Evolutionary conservation across 306 rosid species (phyloP).

Genomic region (Quercus gilva): DNA sequence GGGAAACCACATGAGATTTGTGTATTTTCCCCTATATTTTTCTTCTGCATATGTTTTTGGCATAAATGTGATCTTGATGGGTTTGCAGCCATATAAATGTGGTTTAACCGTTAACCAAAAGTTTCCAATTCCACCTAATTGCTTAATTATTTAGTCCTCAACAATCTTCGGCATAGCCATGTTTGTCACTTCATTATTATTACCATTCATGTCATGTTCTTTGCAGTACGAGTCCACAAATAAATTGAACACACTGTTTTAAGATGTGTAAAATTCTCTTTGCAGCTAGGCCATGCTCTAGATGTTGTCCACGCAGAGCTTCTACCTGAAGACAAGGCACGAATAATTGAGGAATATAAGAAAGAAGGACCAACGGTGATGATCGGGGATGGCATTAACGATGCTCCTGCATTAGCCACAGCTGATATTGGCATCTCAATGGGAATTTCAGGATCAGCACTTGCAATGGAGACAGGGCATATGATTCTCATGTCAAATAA

Average conservation of each 20-base stretch:
- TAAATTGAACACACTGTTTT: conserved; percentile 10
- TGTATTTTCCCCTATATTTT: too few relatives aligned
- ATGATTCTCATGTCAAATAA: conserved; percentile 86
- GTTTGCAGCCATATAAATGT: not conserved
- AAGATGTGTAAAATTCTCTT: not conserved
- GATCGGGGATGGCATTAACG: conserved; percentile 93
- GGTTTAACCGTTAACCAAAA: not conserved
- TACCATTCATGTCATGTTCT: not conserved
- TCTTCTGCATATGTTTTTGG: not conserved
- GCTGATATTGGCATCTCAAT: conserved; percentile 92
- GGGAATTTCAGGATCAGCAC: conserved; percentile 96
- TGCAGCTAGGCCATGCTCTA: conserved; percentile 65
- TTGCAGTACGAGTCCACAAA: not conserved
- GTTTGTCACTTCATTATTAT: not conserved
- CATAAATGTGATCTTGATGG: not conserved
- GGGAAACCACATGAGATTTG: too few relatives aligned
- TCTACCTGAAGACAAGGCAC: conserved; percentile 80
- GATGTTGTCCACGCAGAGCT: conserved; percentile 76
- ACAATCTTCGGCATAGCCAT: not conserved
- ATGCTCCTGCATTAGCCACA: conserved; percentile 86
- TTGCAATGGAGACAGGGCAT: conserved; percentile 80
- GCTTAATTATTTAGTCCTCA: not conserved
- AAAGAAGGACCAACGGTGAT: conserved; percentile 73
- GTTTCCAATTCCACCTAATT: not conserved
- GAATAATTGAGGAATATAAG: conserved; percentile 58